phyloP scores from a whole-genome alignment of 2,329 filamentous ascomycete species.

The Nothophoma quercina region DNA sequence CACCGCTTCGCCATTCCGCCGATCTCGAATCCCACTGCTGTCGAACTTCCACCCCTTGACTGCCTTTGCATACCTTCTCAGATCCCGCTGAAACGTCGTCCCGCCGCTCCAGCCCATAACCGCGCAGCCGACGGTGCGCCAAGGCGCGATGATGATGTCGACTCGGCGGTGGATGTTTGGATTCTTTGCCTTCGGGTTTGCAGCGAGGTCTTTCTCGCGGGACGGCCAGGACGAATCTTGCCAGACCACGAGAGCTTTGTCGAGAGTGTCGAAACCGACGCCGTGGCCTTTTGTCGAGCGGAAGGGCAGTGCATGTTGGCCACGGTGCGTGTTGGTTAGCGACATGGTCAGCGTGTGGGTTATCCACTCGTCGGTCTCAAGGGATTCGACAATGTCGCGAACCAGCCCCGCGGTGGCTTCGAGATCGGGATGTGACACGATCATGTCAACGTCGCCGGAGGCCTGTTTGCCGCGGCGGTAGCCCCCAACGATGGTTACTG shows the following conservation, averaged over 20 bases:
- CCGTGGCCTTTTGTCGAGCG: slow-evolving; percentile 52
- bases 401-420: slow-evolving; percentile 73
- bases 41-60: slow-evolving; percentile 84
- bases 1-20: slow-evolving; percentile 72
- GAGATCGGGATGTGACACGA: slow-evolving; percentile 81
- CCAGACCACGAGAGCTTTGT: slow-evolving; percentile 95
- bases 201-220: slow-evolving; percentile 45
- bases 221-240: slow-evolving; percentile 67
- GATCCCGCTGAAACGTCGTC: slow-evolving; percentile 87
- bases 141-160: slow-evolving; percentile 89
- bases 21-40: slow-evolving; percentile 80
- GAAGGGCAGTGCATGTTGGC: slow-evolving; percentile 69
- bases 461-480: slow-evolving; percentile 79
- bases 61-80: slow-evolving; percentile 80
- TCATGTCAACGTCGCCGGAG: slow-evolving; percentile 84
- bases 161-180: slow-evolving; percentile 82
- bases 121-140: slow-evolving; percentile 88
- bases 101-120: slow-evolving; percentile 88
- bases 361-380: slow-evolving; percentile 75
- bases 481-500: slow-evolving; percentile 76
- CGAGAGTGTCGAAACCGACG: slow-evolving; percentile 82
- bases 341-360: slow-evolving; percentile 82
- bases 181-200: slow-evolving; percentile 61
- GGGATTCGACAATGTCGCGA: slow-evolving; percentile 70
- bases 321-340: slow-evolving; percentile 73